Conservation (phyloP, 2,329 filamentous ascomycete species). For the Xylaria sp. region DNA sequence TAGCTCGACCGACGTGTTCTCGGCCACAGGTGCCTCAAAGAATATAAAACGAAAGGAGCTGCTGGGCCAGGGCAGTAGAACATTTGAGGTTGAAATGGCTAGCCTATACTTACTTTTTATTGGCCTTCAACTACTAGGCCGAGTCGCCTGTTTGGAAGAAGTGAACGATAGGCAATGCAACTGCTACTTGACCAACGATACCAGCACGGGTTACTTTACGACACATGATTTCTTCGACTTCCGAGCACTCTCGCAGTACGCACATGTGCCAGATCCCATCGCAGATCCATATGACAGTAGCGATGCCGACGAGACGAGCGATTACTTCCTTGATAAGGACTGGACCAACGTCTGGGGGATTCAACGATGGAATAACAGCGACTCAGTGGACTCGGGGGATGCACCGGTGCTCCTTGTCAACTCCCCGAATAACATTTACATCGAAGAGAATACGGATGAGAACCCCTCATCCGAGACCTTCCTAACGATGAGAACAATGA, state of each 20-base stretch:
- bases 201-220: constrained; percentile 50
- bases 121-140: constrained; percentile 24
- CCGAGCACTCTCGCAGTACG: constrained; percentile 48
- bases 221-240: constrained; percentile 59
- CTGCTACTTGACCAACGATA: constrained; percentile 57
- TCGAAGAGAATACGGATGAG: constrained; percentile 48
- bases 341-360: constrained; percentile 44
- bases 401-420: constrained; percentile 47
- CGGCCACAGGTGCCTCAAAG: not conserved
- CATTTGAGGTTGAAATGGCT: constrained; percentile 25
- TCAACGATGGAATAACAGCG: constrained; percentile 47
- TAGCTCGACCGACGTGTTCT: not conserved
- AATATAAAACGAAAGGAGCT: not conserved
- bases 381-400: constrained; percentile 33
- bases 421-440: constrained; percentile 51
- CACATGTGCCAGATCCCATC: constrained; percentile 40
- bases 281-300: constrained; percentile 38
- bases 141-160: constrained; percentile 31
- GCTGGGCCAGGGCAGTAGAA: not conserved
- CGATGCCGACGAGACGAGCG: constrained; percentile 37
- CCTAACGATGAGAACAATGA: constrained; percentile 55
- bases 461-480: constrained; percentile 49
- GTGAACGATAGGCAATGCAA: constrained; percentile 44
- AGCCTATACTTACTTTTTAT: constrained; percentile 22
- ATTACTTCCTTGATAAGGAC: constrained; percentile 40